Evolutionary conservation across 164 flowering plant genomes (phyloP).

Genomic region (Protea cynaroides): DNA sequence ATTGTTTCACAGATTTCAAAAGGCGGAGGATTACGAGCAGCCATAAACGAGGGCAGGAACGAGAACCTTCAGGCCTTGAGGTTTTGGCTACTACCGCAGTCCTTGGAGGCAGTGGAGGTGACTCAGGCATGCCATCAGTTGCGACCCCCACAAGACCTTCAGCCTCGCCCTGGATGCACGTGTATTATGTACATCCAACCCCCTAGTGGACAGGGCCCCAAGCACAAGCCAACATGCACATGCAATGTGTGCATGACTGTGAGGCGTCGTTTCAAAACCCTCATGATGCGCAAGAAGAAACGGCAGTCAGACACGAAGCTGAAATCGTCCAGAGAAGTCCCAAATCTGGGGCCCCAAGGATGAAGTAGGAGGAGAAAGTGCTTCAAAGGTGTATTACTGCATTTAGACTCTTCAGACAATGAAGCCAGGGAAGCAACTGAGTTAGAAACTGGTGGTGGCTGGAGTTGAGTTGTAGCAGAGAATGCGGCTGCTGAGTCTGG

Average conservation of each 20-base stretch:
- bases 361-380: constrained; percentile 55
- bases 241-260: constrained; percentile 68
- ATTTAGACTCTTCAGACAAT: constrained; percentile 26
- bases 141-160: constrained; percentile 87
- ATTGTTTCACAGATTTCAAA: constrained; percentile 48
- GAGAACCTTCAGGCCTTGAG: constrained; percentile 74
- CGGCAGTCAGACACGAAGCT: constrained; percentile 73
- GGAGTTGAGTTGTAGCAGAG: constrained; percentile 18
- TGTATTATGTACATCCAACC: constrained; percentile 99
- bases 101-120: constrained; percentile 53
- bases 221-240: constrained; percentile 69
- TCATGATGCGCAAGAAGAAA: constrained; percentile 64
- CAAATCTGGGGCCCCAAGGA: constrained; percentile 26
- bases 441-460: constrained; percentile 24
- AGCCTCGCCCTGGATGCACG: constrained; percentile 90
- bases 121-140: constrained; percentile 39
- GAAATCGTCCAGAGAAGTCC: constrained; percentile 54
- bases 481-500: constrained; percentile 24
- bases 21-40: constrained; percentile 37
- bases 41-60: constrained; percentile 24
- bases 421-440: constrained; percentile 27
- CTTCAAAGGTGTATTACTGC: constrained; percentile 17
- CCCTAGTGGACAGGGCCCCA: constrained; percentile 93
- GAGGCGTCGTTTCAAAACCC: constrained; percentile 59
- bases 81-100: constrained; percentile 88